These are phyloP conservation scores for Fraxinus albicans DNA, from an alignment of 305 asterid genomes.

Conservation along the genomic window DNA sequence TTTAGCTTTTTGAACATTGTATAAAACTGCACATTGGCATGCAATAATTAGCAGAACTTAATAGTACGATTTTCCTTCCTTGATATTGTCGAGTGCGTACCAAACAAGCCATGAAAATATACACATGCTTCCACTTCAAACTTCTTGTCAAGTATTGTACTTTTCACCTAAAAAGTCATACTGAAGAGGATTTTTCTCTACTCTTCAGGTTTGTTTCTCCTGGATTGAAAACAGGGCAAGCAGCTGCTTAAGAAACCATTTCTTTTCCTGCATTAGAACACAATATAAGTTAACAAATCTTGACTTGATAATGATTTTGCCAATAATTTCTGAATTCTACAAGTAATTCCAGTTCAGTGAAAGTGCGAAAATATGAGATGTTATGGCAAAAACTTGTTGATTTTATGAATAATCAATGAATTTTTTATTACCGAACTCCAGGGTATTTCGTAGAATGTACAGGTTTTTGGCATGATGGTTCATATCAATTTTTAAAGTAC, in stretches of 20 bases:
- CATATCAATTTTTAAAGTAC: background rate
- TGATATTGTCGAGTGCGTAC: background rate
- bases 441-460: background rate
- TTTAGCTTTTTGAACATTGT: background rate
- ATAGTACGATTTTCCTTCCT: background rate
- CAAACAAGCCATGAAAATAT: background rate
- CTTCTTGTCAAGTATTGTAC: background rate
- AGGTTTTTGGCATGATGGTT: background rate
- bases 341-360: background rate
- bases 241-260: slow-evolving; percentile 36
- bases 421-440: background rate
- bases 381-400: background rate
- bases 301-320: background rate
- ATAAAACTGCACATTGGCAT: background rate
- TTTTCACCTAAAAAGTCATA: background rate
- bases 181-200: slow-evolving; percentile 5
- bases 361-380: background rate
- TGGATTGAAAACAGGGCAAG: slow-evolving; percentile 35
- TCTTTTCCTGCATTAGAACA: slow-evolving; percentile 48
- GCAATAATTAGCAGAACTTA: background rate
- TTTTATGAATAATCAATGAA: background rate
- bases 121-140: background rate
- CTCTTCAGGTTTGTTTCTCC: slow-evolving; percentile 36
- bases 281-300: background rate
- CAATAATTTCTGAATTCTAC: background rate